These are phyloP conservation scores for Massariosphaeria phaeospora DNA, from an alignment of 495 filamentous ascomycete species.

Conservation along the genomic window DNA sequence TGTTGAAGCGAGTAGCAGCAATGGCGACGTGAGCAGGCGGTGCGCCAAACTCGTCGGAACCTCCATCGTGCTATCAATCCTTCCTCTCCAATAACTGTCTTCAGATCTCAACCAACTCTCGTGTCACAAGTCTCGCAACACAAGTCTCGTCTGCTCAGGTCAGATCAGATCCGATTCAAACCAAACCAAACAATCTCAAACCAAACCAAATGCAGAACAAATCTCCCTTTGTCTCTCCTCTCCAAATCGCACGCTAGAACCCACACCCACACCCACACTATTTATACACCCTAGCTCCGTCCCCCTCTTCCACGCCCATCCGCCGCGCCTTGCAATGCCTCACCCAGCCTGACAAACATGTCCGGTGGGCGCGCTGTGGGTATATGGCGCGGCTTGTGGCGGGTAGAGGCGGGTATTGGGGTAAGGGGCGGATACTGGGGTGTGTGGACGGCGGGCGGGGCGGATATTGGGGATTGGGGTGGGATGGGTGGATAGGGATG, in stretches of 20 bases:
- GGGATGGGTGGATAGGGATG: neutral
- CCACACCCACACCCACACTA: neutral
- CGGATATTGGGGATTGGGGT: slow-evolving; percentile 1
- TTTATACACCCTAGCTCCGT: neutral
- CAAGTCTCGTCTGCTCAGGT: neutral
- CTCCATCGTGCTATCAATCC: slow-evolving; percentile 6
- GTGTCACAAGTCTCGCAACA: neutral
- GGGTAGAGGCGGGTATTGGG: neutral
- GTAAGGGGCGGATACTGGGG: neutral
- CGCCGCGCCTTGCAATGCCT: slow-evolving; percentile 1
- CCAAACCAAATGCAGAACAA: no score
- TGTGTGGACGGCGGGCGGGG: neutral
- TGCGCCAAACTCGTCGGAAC: neutral
- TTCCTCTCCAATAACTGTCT: neutral
- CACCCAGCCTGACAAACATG: neutral
- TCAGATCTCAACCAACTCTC: no score
- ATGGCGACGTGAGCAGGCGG: slow-evolving; percentile 5
- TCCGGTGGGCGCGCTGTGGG: neutral
- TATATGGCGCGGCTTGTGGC: neutral
- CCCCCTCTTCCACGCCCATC: neutral
- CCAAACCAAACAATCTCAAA: neutral
- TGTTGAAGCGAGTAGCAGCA: slow-evolving; percentile 12
- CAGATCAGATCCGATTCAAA: neutral
- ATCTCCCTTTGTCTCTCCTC: no score
- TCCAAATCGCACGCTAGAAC: no score